Percentiles rank a stretch among this genome's conserved stretches.
phyloP scores from a whole-genome alignment of 805 yeast species.

The Metschnikowia continentalis region DNA sequence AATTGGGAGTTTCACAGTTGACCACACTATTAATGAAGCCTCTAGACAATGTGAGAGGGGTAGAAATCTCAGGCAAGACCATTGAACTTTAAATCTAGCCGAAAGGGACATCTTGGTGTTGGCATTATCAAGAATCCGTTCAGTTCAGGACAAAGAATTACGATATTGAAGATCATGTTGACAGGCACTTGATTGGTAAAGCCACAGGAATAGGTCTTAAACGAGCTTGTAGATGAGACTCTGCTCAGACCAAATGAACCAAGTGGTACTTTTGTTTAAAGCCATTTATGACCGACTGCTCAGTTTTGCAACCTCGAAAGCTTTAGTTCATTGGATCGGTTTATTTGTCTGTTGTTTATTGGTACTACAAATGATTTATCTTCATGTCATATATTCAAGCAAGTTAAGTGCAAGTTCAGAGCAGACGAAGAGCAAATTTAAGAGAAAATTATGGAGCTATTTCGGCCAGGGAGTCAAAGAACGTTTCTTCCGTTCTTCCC shows the following conservation, averaged over 20 bases:
- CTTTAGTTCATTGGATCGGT: no score
- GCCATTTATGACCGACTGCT: no score
- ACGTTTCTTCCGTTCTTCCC: conserved; percentile 8
- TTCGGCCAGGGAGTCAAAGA: conserved; percentile 3
- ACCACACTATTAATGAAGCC: no score
- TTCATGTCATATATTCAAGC: no score
- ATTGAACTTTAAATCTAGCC: conserved; percentile 6
- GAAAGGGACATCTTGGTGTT: conserved; percentile 48
- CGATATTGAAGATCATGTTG: conserved; percentile 62
- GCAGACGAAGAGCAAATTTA: background rate
- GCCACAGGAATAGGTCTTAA: conserved; percentile 78
- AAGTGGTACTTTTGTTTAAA: no score
- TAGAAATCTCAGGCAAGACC: no score
- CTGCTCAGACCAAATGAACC: background rate
- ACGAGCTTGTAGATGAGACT: conserved; percentile 35
- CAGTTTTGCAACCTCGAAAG: no score
- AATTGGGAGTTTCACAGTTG: no score
- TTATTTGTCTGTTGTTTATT: no score
- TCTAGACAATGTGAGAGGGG: no score
- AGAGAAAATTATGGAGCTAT: background rate
- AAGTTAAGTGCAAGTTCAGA: background rate
- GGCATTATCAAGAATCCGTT: conserved; percentile 84
- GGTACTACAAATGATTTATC: no score
- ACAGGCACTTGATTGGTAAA: conserved; percentile 90
- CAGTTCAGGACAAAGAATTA: conserved; percentile 65